Conservation (phyloP, 192 early-diverging fungal species). For the Coemansia reversa region DNA sequence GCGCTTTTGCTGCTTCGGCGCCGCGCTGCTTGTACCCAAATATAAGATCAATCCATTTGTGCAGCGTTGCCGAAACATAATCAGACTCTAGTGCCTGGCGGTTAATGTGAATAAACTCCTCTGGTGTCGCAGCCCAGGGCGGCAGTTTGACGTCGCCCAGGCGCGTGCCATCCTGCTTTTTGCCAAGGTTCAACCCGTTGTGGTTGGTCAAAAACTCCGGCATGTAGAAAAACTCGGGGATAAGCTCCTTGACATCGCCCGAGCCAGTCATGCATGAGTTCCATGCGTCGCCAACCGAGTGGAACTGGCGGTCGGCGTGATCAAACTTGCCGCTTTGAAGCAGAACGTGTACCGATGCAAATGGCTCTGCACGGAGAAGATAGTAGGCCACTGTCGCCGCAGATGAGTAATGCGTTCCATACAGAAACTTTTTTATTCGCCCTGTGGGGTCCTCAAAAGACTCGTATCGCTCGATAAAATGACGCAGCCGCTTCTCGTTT, state of each 20-base stretch:
- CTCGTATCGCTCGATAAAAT: conserved; percentile 58
- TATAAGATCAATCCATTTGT: conserved; percentile 95
- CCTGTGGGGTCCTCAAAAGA: conserved; percentile 65
- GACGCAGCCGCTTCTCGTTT: conserved; percentile 53
- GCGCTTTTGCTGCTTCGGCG: conserved; percentile 73
- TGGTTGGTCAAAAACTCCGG: conserved; percentile 85
- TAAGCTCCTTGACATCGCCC: conserved; percentile 88
- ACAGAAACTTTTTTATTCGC: conserved; percentile 71
- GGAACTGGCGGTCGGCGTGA: conserved; percentile 79
- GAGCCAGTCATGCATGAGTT: conserved; percentile 70
- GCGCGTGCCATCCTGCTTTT: conserved; percentile 60
- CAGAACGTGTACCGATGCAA: conserved; percentile 59
- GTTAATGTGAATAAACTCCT: conserved; percentile 83
- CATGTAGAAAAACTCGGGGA: conserved; percentile 94
- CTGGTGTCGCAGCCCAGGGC: conserved; percentile 77
- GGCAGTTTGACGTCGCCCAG: conserved; percentile 74
- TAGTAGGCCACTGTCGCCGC: conserved; percentile 88
- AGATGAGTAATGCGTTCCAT: conserved; percentile 97
- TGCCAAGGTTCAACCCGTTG: conserved; percentile 63
- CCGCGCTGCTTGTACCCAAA: conserved; percentile 97
- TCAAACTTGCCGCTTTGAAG: conserved; percentile 76
- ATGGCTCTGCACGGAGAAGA: conserved; percentile 87
- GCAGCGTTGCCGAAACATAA: conserved; percentile 82
- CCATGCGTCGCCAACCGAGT: conserved; percentile 77
- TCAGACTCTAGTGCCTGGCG: conserved; percentile 77